Evolutionary conservation across 78 protist species (phyloP).

Genomic region (Dictyostelium brefeldianum): DNA sequence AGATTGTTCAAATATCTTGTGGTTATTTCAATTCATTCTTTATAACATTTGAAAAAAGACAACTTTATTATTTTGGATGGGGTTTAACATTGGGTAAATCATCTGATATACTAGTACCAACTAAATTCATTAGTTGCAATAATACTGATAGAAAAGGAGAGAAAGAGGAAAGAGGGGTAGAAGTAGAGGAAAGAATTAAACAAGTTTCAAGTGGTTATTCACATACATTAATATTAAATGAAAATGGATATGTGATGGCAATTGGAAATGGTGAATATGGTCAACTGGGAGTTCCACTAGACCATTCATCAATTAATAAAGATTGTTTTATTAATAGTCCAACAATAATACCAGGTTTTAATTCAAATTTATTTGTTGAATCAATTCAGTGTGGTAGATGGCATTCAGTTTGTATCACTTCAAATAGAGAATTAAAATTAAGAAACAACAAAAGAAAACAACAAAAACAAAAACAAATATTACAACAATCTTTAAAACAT

Average conservation of each 20-base stretch:
- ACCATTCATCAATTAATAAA: constrained; percentile 2
- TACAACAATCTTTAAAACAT: not conserved
- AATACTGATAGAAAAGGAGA: not conserved
- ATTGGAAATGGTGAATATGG: constrained; percentile 67
- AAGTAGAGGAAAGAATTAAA: not conserved
- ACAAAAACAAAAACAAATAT: not conserved
- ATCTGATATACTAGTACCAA: constrained; percentile 17
- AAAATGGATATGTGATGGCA: constrained; percentile 27
- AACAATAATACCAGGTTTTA: not conserved
- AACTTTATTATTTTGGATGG: constrained; percentile 51
- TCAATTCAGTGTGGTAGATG: constrained; percentile 33
- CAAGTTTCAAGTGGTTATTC: constrained; percentile 41
- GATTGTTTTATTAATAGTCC: constrained; percentile 19
- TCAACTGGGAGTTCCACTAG: constrained; percentile 56
- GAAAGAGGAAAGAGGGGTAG: not conserved
- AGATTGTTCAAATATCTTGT: constrained; percentile 15
- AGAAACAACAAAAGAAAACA: not conserved
- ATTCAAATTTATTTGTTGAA: constrained; percentile 2
- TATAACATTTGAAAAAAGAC: not conserved
- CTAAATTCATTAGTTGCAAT: not conserved
- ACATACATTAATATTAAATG: constrained; percentile 28
- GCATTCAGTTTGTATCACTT: constrained; percentile 25
- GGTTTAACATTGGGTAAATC: constrained; percentile 27
- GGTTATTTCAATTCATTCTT: constrained; percentile 29
- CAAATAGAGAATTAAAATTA: constrained; percentile 2